These are phyloP conservation scores for Rutstroemia sp. DNA, from an alignment of 2,329 filamentous ascomycete species.

Conservation along the genomic window DNA sequence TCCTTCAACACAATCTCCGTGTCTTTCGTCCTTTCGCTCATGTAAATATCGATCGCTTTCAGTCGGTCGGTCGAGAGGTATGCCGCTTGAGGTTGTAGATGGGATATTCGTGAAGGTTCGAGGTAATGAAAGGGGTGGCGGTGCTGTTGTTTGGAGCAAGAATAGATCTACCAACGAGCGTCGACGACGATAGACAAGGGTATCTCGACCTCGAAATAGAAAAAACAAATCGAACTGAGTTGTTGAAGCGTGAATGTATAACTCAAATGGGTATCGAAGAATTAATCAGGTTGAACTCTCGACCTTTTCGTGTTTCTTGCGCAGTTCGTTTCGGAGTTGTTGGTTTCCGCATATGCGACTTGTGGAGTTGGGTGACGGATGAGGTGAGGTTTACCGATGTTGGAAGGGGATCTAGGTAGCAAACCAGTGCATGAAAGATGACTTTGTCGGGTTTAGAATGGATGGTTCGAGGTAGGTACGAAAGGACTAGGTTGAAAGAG, in stretches of 20 bases:
- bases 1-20: neutral
- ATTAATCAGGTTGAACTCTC: neutral
- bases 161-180: neutral
- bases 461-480: too few relatives aligned
- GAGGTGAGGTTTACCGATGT: neutral
- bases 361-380: neutral
- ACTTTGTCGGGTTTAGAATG: too few relatives aligned
- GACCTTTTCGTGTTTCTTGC: neutral
- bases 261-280: constrained; percentile 2
- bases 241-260: neutral
- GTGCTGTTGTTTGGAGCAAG: neutral
- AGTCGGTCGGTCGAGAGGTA: too few relatives aligned
- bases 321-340: neutral
- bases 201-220: neutral
- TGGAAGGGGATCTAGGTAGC: constrained; percentile 4
- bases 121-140: neutral
- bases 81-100: too few relatives aligned
- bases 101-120: neutral
- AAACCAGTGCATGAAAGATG: constrained; percentile 2
- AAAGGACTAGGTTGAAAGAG: too few relatives aligned
- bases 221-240: neutral
- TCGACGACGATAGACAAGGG: neutral
- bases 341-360: neutral
- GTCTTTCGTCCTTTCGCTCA: neutral
- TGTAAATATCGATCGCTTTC: neutral